Evolutionary conservation across 2,329 filamentous ascomycete genomes (phyloP), one percentile per base, ranked within the genome.

Genomic region (Cladorrhinum sp.): DNA sequence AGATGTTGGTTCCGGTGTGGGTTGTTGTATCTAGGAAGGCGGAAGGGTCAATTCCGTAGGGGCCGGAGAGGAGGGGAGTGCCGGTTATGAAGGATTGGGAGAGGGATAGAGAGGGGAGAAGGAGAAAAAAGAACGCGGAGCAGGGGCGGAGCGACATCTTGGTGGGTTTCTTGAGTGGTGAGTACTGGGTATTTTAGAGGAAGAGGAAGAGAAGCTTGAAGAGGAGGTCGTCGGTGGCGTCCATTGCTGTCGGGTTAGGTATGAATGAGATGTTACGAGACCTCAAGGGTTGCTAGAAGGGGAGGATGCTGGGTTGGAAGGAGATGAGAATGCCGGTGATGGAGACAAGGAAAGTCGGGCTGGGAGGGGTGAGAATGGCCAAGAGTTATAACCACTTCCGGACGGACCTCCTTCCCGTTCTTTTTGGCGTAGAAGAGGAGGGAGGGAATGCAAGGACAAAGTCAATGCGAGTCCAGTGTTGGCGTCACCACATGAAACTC

Each of bases 61-160:
- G 64, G 1, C 54, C 62, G 8, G 51, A 55, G 9, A 24, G 9
- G 2, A 58, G 49, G 33, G 59, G 57, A 24, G 62, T 49, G 16
- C 60, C 60, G 55, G 57, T 60, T 23, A 58, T 55, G 48, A 62
- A 55, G 14, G 57, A 60, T n/a, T 62, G 54, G 26, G 51, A 54
- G 30, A 58, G 33, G 30, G 59, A 55, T 2, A 64, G 51, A 21
- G 50, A 24, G 20, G 59, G 24, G 42, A 62, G 55, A 33, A 24
- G 39, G 33, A 60, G 39, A 9, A 18, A 52, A 9, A 57, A 49
- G 50, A 39, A 28, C 18, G 23, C 9, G 12, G n/a, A 16, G 30
- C 21, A 39, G 53, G 53, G n/a, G 33, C 2, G 33, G 33, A 16
- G 14, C 2, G 33, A 36, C 33, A 36, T 36, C 12, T 36, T 36